Evolutionary conservation across 208 protist species (phyloP), one percentile per base, ranked within the genome.

Genomic region (Herpetomonas tarakana): DNA sequence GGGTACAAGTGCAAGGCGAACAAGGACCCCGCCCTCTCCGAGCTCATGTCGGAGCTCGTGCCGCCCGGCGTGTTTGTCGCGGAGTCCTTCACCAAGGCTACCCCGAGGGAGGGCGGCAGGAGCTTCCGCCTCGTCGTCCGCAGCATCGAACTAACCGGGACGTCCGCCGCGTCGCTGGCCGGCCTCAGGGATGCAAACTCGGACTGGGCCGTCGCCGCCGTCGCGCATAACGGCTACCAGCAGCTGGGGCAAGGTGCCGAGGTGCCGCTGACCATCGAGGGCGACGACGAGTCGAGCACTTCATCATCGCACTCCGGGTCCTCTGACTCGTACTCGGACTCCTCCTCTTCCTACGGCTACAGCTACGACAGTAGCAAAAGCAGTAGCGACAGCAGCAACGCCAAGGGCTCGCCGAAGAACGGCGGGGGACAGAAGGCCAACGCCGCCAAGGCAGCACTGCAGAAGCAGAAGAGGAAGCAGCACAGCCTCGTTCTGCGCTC

Each of bases 151-250:
- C 59, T 92, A 7, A 21, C 27, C 2, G 79, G 68, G 0, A 74
- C 79, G 25, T 77, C 84, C 21, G 28, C 25, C 25, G 78, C 73
- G 51, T 83, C 78, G 14, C 46, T 58, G 39, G 58, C 74, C 14
- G 66, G 70, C 28, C 71, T 89, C 27, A 22, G 58, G 2, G 74
- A 88, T 64, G 58, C 51, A 0, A 53, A 71, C 11, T 71, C 77
- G 12, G 81, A 89, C 55, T 94, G 88, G 86, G 75, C 83, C 21
- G 72, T 95, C 19, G 88, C 88, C 0, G 88, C 78, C 19, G 83
- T 95, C 9, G 82, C 83, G 14, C 88, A 95, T 73, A 95, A 95
- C 53, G 88, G 88, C 24, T 90, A 90, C 62, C 84, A 83, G 53
- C 88, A 92, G 71, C 75, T 95, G 3, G 78, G 88, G 14, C 69